Percentiles rank a stretch among this genome's conserved stretches.
These are phyloP conservation scores for Actinomortierella wolfii DNA, from an alignment of 371 early-diverging fungal genomes.

Conservation along the genomic window DNA sequence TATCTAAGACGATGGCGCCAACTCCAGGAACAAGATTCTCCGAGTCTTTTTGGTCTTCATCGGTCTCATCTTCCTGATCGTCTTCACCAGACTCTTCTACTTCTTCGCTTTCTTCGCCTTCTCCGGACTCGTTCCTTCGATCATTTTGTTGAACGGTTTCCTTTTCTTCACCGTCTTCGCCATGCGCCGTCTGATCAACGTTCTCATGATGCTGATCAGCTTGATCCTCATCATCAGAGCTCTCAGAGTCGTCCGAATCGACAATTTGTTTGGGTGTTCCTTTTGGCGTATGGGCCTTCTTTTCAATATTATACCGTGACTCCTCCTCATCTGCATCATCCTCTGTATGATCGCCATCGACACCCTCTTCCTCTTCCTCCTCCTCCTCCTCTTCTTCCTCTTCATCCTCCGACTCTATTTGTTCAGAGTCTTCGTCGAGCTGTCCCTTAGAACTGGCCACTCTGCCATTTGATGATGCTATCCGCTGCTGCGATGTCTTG, in stretches of 20 bases:
- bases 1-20: neutral
- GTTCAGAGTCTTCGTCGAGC: too few relatives aligned
- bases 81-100: neutral
- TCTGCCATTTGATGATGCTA: neutral
- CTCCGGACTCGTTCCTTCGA: slow-evolving; percentile 2
- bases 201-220: too few relatives aligned
- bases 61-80: neutral
- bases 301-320: slow-evolving; percentile 30
- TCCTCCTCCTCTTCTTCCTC: slow-evolving; percentile 3
- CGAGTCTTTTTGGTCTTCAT: slow-evolving; percentile 2
- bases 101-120: neutral
- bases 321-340: slow-evolving; percentile 18
- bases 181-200: too few relatives aligned
- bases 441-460: too few relatives aligned
- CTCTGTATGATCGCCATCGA: neutral
- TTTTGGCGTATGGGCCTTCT: slow-evolving; percentile 12
- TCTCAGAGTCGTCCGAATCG: neutral
- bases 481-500: neutral
- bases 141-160: neutral
- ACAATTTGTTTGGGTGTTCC: neutral
- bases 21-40: slow-evolving; percentile 24
- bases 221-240: neutral
- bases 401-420: neutral
- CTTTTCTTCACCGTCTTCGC: neutral
- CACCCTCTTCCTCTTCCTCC: slow-evolving; percentile 14